A percentile compares a stretch with the other conserved stretches of the same genome.
phyloP scores from a whole-genome alignment of 352 stramenopile species.

The Pythium oligandrum region DNA sequence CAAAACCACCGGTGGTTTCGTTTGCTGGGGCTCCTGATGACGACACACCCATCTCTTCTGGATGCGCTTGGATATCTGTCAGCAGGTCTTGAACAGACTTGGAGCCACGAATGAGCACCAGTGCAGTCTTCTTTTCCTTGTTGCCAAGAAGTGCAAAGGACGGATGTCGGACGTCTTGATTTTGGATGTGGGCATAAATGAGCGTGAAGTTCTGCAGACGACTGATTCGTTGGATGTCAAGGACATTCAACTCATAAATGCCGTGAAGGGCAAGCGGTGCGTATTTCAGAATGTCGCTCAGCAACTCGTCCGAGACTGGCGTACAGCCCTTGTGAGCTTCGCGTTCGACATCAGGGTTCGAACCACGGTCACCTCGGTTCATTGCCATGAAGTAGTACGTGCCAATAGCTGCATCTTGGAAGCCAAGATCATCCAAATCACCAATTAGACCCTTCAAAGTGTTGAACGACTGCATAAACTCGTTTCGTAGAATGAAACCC shows the following conservation, averaged over 20 bases:
- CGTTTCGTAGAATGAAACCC: conserved; percentile 81
- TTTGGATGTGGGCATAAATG: conserved; percentile 80
- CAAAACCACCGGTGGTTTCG: conserved; percentile 60
- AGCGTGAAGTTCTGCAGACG: conserved; percentile 72
- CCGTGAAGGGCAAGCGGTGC: conserved; percentile 74
- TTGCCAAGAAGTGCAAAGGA: conserved; percentile 77
- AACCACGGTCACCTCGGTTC: conserved; percentile 77
- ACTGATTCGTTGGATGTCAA: conserved; percentile 83
- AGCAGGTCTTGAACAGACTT: conserved; percentile 85
- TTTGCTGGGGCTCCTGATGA: conserved; percentile 28
- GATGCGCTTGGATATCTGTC: conserved; percentile 81
- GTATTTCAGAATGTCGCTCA: conserved; percentile 69
- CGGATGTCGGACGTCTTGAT: conserved; percentile 72
- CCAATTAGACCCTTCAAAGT: conserved; percentile 78
- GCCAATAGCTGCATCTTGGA: conserved; percentile 81
- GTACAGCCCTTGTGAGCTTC: conserved; percentile 50
- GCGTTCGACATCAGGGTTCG: conserved; percentile 56
- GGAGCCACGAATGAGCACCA: conserved; percentile 77
- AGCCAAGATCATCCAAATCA: conserved; percentile 71
- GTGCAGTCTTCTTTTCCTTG: conserved; percentile 72
- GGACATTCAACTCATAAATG: conserved; percentile 80
- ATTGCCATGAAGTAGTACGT: conserved; percentile 89
- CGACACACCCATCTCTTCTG: conserved; percentile 61
- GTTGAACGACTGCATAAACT: conserved; percentile 88
- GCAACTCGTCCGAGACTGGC: conserved; percentile 60